Base-by-base conservation (phyloP, 2,329 filamentous ascomycete species). In the Sarocladiaceae sp. region DNA sequence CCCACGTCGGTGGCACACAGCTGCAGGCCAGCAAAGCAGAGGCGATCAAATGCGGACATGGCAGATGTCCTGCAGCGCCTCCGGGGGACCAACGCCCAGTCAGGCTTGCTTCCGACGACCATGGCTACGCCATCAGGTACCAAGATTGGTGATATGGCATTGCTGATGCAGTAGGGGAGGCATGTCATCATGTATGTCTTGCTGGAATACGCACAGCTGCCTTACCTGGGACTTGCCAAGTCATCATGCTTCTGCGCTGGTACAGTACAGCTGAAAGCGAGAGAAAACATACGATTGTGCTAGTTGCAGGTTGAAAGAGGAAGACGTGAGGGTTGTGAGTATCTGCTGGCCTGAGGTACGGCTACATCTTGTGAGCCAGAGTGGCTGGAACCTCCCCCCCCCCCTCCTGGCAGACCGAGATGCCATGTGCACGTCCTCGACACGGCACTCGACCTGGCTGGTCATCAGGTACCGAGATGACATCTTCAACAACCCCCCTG, bases 21-120 rank as follows among this genome's bases (percentile, higher is more conserved):
- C 26, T 9, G 9, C 26, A 29, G 9, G 13, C 26, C 26, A 7
- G 13, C 7, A 29, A 7, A 29, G 13, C 13, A 13, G 7, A 7
- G 23, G n/a, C n/a, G 23, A 27, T 41, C 37, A 21, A 27, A 27
- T 41, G 37, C 37, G 37, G 37, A 24, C 7, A 18, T 4, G 37
- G 11, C 37, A 41, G 37, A 41, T 41, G 37, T 23, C 34, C 34
- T 39, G 34, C 34, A 39, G 23, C 34, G 7, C 20, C 34, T 39
- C 15, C 18, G 4, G n/a, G 33, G 11, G 7, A 19, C 19, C 23
- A 39, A 39, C 34, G 34, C 34, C n/a, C 34, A 39, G 20, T 39
- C 20, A 24, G 34, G 34, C 34, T 9, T 9, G 26, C 26, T 29
- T 29, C 13, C 13, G 7, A 29, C 26, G 7, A 9, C 26, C 9